Conservation (phyloP, 306 rosid genomes). For the Gastrolobium bilobum region DNA sequence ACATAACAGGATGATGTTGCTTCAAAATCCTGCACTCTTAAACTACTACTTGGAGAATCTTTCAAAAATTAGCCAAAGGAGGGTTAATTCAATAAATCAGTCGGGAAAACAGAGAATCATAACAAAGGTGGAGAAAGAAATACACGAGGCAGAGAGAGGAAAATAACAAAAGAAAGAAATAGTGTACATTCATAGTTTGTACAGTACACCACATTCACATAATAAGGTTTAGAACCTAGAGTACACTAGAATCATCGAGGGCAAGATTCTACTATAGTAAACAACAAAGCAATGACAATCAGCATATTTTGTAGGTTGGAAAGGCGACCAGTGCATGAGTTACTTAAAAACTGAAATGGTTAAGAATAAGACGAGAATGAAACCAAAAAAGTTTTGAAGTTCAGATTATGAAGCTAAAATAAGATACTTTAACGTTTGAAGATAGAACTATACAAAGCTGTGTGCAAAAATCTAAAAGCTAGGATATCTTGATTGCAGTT, state of each 20-base stretch:
- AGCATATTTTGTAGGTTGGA: neutral
- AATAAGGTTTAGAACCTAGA: neutral
- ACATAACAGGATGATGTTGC: too few relatives aligned
- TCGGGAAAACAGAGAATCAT: too few relatives aligned
- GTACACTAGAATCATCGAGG: neutral
- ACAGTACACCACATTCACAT: neutral
- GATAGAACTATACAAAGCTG: neutral
- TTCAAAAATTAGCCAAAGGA: too few relatives aligned
- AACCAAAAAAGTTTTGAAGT: neutral
- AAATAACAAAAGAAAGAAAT: neutral
- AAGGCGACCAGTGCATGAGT: neutral
- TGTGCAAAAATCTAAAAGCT: neutral
- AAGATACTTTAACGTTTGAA: neutral
- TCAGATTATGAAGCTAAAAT: neutral
- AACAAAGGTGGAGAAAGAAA: neutral
- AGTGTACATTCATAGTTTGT: neutral
- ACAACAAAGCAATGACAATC: neutral
- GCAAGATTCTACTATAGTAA: neutral
- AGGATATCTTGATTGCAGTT: neutral
- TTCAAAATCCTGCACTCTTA: too few relatives aligned
- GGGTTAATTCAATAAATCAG: too few relatives aligned
- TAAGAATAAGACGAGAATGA: neutral
- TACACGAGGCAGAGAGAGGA: neutral
- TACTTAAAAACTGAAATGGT: neutral
- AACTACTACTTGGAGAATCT: too few relatives aligned